A percentile compares a stretch with the other conserved stretches of the same genome.
Evolutionary conservation across 2,329 filamentous ascomycete genomes (phyloP).

Genomic region (Cladophialophora immunda): DNA sequence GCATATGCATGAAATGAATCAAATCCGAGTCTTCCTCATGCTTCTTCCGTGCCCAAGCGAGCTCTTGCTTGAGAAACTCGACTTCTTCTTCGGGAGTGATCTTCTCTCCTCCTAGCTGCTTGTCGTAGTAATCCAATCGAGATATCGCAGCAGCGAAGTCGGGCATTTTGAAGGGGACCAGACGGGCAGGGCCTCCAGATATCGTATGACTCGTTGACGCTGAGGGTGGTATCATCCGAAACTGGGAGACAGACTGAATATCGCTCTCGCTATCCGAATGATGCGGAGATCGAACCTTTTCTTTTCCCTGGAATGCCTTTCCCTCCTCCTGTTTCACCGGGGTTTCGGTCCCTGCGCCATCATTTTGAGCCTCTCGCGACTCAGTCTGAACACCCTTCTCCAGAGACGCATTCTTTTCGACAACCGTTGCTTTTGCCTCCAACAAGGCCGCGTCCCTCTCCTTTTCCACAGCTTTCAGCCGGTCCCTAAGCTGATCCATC

Average conservation of each 20-base stretch:
- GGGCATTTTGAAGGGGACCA: neutral
- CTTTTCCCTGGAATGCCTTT: slow-evolving; percentile 5
- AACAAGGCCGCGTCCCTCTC: slow-evolving; percentile 43
- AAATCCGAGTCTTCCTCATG: slow-evolving; percentile 62
- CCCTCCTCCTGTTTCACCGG: neutral
- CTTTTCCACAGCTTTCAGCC: slow-evolving; percentile 50
- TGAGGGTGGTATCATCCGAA: neutral
- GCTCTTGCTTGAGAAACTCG: slow-evolving; percentile 56
- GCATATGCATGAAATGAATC: slow-evolving; percentile 60
- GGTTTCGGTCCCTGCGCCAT: neutral
- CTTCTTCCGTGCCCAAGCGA: slow-evolving; percentile 60
- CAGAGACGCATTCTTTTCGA: slow-evolving; percentile 12
- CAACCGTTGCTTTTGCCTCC: slow-evolving; percentile 25
- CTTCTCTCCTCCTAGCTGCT: slow-evolving; percentile 42
- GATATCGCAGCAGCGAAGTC: slow-evolving; percentile 26
- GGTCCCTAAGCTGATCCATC: slow-evolving; percentile 53
- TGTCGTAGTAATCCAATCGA: slow-evolving; percentile 25
- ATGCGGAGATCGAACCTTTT: slow-evolving; percentile 5
- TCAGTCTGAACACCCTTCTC: slow-evolving; percentile 17
- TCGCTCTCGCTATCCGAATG: slow-evolving; percentile 2
- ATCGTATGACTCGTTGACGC: slow-evolving; percentile 1
- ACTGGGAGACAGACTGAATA: neutral
- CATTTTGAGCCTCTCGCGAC: neutral
- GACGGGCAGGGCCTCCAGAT: neutral
- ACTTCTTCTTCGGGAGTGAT: slow-evolving; percentile 51